Evolutionary conservation across 2,329 filamentous ascomycete genomes (phyloP), one percentile per base, ranked within the genome.

Genomic region (Beauveria brongniartii): DNA sequence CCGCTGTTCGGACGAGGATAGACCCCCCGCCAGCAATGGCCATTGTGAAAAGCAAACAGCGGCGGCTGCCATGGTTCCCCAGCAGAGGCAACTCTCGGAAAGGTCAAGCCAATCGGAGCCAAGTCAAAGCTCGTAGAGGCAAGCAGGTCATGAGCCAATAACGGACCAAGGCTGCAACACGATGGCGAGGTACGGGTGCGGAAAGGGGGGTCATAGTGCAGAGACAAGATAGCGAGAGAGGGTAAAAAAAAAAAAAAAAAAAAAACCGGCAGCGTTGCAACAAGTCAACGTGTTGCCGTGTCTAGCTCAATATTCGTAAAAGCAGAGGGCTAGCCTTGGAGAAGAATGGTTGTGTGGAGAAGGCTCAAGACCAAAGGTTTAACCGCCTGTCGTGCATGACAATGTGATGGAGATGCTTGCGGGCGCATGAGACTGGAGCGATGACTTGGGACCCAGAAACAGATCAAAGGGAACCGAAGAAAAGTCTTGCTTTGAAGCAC

Each of bases 141-240:
- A 20, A 37, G 14, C 5, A 9, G 48, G 57, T 51, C 40, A 53
- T 46, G 57, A 24, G 50, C 57, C 57, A 59, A 59, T 59, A 46
- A 53, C 48, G 40, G 57, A 16, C 48, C 57, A 28, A 16, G 57
- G 41, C 40, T 44, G 41, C 16, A 22, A 59, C 57, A 59, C 56
- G 57, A 43, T 59, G 57, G 48, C 37, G 40, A 51, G 46, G 56
- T 28, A 53, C 47, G 48, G 20, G 47, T 59, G 41, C 28, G 41
- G 28, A 14, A 44, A 26, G 22, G 22, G 22, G 24, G 40, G 53
- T 34, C 41, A 22, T n/a, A 20, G 43, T 34, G 41, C 6, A 20
- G 40, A 53, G 40, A 50, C 28, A n/a, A 20, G 46, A 30, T 26
- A 6, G 55, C 14, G 20, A 44, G 44, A 4, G 22, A 51, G 30